A percentile compares a stretch with the other conserved stretches of the same genome.
phyloP scores from a whole-genome alignment of 148 eudicot species.

The Linanthus parryae region DNA sequence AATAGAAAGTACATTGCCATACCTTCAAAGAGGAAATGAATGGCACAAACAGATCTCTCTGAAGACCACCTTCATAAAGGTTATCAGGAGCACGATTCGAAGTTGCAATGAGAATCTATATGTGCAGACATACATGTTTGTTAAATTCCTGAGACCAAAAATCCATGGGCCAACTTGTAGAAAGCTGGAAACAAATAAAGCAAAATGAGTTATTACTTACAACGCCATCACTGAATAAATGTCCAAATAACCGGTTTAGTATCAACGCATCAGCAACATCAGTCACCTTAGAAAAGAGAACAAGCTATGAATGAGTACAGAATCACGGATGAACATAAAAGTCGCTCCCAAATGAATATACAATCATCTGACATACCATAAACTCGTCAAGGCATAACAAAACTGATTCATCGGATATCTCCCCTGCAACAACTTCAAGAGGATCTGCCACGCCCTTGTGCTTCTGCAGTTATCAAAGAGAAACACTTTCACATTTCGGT shows the following conservation, averaged over 20 bases:
- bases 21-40: conserved; percentile 84
- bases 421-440: conserved; percentile 80
- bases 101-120: conserved; percentile 83
- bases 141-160: background rate
- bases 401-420: conserved; percentile 79
- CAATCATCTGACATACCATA: conserved; percentile 34
- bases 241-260: conserved; percentile 75
- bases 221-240: conserved; percentile 67
- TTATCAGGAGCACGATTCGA: conserved; percentile 92
- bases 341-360: background rate
- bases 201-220: conserved; percentile 32
- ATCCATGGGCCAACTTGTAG: background rate
- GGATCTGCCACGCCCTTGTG: conserved; percentile 89
- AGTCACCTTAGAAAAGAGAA: conserved; percentile 40
- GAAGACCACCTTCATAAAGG: conserved; percentile 90
- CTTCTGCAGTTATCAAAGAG: conserved; percentile 47
- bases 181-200: background rate
- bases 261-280: conserved; percentile 96
- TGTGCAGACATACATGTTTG: conserved; percentile 4
- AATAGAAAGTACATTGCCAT: background rate
- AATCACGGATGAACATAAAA: background rate
- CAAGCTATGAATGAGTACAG: conserved; percentile 1
- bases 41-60: conserved; percentile 89
- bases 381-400: conserved; percentile 90
- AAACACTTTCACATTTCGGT: no score